Evolutionary conservation across 139 green algal genomes (phyloP), one percentile per base, ranked within the genome.

Genomic region (Chlorella sorokiniana): DNA sequence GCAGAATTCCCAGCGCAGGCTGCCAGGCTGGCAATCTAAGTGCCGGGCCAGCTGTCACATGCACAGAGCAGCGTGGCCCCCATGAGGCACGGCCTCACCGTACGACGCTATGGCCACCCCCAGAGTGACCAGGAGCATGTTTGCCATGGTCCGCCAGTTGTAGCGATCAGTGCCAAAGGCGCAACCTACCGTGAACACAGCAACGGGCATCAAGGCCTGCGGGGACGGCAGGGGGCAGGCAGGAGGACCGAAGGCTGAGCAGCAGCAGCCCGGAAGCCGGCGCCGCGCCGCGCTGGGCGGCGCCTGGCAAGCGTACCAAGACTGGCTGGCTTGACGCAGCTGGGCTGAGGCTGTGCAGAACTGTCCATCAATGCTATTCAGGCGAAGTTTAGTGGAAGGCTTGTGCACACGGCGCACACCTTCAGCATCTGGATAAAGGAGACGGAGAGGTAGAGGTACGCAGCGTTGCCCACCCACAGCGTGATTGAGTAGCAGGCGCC

Each of bases 361-460:
- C n/a, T n/a, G n/a, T n/a, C n/a, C n/a, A n/a, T n/a, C n/a, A n/a
- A n/a, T n/a, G n/a, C n/a, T n/a, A n/a, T 59, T 11, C 48, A 59
- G 14, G 48, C 48, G 48, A 59, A 59, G 48, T 59, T n/a, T n/a
- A n/a, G n/a, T n/a, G n/a, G n/a, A n/a, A 59, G 48, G 48, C 48
- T 59, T 59, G 48, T 59, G 16, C 48, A 59, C 16, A 25, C 16
- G 48, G 14, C 16, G n/a, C 54, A 5, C 22, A 90, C 93, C 87
- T 99, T 99, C 52, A 96, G 91, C 96, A 99, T 99, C 82, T 99
- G 96, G 52, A 99, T 98, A 90, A 99, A 99, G 20, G 96, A 96
- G 0, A 99, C 95, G 8, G 87, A 95, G 40, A 99, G 90, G 87
- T 99, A 98, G 4, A 99, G 87, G 93, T 99, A 99, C 3, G 96